These are phyloP conservation scores for Candida verbasci DNA, from an alignment of 805 yeast species.

Conservation along the genomic window DNA sequence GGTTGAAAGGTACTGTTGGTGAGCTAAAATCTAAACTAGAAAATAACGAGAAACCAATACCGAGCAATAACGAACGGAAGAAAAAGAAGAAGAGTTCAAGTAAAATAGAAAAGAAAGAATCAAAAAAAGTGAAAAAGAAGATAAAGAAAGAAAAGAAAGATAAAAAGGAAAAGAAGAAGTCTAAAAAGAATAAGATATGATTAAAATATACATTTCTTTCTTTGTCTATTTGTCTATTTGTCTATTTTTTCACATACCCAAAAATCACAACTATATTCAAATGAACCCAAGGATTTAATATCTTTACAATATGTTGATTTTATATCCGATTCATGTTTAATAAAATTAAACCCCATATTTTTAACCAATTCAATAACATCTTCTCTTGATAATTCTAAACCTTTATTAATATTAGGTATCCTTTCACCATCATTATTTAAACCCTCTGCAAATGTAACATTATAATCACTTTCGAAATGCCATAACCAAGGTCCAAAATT, in stretches of 20 bases:
- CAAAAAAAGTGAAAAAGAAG: neutral
- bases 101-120: conserved; percentile 4
- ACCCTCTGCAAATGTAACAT: conserved; percentile 14
- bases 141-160: conserved; percentile 10
- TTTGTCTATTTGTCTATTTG: neutral
- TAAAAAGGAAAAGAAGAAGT: conserved; percentile 10
- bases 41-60: conserved; percentile 7
- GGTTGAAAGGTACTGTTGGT: conserved; percentile 72
- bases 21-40: conserved; percentile 2
- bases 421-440: conserved; percentile 16
- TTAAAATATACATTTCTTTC: neutral
- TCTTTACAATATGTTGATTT: conserved; percentile 54
- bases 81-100: conserved; percentile 1
- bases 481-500: conserved; percentile 68
- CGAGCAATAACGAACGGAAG: conserved; percentile 5
- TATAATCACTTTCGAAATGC: conserved; percentile 60
- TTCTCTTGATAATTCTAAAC: conserved; percentile 56
- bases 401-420: conserved; percentile 38
- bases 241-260: conserved; percentile 53
- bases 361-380: conserved; percentile 48
- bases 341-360: conserved; percentile 48
- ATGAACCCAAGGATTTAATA: conserved; percentile 45
- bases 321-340: conserved; percentile 39
- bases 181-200: conserved; percentile 1
- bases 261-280: conserved; percentile 58